Percentiles rank a stretch among this genome's conserved stretches.
Evolutionary conservation across 1,139 yeast species (phyloP).

Genomic region (Sugiyamaella pinicola): DNA sequence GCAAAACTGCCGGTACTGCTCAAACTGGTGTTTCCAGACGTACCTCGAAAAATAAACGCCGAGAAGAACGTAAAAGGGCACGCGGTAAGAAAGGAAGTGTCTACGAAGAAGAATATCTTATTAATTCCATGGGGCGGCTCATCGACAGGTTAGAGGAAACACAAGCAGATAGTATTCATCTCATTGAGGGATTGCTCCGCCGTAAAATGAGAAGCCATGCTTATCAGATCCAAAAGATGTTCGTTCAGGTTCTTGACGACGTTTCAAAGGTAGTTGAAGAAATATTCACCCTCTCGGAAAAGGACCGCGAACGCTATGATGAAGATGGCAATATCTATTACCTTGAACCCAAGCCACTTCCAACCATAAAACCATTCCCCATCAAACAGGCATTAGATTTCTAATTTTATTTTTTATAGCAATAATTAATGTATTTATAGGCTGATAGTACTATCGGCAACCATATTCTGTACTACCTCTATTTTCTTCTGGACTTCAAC

Average conservation of each 20-base stretch:
- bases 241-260: constrained; percentile 57
- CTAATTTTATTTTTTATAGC: constrained; percentile 1
- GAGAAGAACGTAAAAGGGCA: constrained; percentile 95
- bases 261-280: constrained; percentile 65
- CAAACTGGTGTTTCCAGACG: constrained; percentile 93
- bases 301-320: constrained; percentile 83
- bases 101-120: constrained; percentile 93
- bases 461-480: no score
- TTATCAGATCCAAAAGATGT: constrained; percentile 70
- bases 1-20: constrained; percentile 93
- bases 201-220: constrained; percentile 79
- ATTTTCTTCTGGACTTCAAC: no score
- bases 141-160: constrained; percentile 79
- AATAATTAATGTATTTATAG: constrained; percentile 14
- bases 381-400: constrained; percentile 26
- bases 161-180: constrained; percentile 67
- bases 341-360: constrained; percentile 31
- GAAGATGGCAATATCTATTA: constrained; percentile 80
- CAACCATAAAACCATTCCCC: constrained; percentile 30
- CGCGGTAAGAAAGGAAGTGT: constrained; percentile 97
- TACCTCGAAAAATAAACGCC: constrained; percentile 86
- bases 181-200: constrained; percentile 77
- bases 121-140: constrained; percentile 83
- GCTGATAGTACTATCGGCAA: no score
- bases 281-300: constrained; percentile 77